Percentiles rank a stretch among this genome's conserved stretches.
phyloP scores from a whole-genome alignment of 495 filamentous ascomycete genomes.

The Tuber brumale region DNA sequence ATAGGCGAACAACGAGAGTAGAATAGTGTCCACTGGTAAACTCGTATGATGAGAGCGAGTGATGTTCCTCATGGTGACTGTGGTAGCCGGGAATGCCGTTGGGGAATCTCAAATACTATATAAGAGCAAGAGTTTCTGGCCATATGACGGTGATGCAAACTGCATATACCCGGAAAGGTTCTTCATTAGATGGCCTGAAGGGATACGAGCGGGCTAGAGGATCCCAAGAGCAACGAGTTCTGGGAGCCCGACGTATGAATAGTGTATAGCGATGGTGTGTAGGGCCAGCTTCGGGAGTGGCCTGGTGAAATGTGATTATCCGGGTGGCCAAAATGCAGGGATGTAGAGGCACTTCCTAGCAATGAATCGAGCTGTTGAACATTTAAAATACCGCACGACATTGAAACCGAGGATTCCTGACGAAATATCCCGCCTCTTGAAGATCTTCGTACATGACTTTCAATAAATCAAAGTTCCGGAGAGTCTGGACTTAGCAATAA shows the following conservation, averaged over 20 bases:
- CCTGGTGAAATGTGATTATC: constrained; percentile 15
- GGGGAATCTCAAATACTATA: constrained; percentile 57
- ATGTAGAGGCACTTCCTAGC: constrained; percentile 13
- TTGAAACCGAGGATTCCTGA: constrained; percentile 33
- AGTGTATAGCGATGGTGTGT: constrained; percentile 63
- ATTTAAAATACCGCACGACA: constrained; percentile 16
- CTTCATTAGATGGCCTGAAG: constrained; percentile 58
- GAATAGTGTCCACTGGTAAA: constrained; percentile 60
- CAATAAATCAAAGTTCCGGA: not conserved
- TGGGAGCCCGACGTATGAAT: constrained; percentile 59
- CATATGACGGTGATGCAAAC: constrained; percentile 71
- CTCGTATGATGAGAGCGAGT: constrained; percentile 67
- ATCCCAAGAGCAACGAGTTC: constrained; percentile 57
- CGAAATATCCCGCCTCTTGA: constrained; percentile 24
- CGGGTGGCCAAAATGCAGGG: constrained; percentile 15
- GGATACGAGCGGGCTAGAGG: constrained; percentile 58
- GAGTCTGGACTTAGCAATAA: not conserved
- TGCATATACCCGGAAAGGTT: constrained; percentile 75
- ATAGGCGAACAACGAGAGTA: constrained; percentile 69
- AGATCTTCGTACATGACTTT: not conserved
- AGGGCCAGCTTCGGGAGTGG: constrained; percentile 44
- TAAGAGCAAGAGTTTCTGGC: constrained; percentile 62
- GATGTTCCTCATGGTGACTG: constrained; percentile 57
- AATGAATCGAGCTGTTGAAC: constrained; percentile 15
- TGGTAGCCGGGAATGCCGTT: constrained; percentile 42